Evolutionary conservation across 1,284 basidiomycete genomes (phyloP).

Genomic region (Cutaneotrichosporon sp.): DNA sequence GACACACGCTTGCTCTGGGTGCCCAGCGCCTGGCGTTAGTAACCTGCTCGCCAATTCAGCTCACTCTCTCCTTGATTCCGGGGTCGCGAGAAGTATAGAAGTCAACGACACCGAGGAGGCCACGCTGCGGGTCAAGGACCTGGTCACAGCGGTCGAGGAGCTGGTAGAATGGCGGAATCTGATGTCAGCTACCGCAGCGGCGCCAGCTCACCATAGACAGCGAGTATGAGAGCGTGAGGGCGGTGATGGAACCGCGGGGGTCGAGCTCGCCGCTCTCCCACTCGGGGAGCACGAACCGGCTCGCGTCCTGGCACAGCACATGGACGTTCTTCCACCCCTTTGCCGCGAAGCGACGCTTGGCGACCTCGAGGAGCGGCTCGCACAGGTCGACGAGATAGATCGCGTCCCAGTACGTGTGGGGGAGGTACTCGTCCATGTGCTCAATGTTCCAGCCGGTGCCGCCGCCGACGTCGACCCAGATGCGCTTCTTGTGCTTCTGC

Average conservation of each 20-base stretch:
- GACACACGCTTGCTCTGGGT: slow-evolving; percentile 69
- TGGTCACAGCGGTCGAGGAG: slow-evolving; percentile 71
- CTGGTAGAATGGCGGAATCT: slow-evolving; percentile 72
- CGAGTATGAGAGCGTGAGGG: slow-evolving; percentile 71
- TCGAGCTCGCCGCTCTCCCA: slow-evolving; percentile 59
- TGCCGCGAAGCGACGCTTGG: slow-evolving; percentile 66
- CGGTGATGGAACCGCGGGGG: slow-evolving; percentile 62
- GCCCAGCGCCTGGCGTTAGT: slow-evolving; percentile 61
- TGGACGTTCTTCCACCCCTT: slow-evolving; percentile 75
- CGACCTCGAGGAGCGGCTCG: slow-evolving; percentile 71
- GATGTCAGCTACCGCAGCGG: neutral
- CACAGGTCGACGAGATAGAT: slow-evolving; percentile 76
- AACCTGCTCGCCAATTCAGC: slow-evolving; percentile 7
- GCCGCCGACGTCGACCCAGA: slow-evolving; percentile 83
- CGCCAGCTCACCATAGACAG: slow-evolving; percentile 63
- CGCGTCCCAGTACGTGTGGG: slow-evolving; percentile 65
- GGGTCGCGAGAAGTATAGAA: slow-evolving; percentile 72
- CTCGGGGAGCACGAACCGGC: slow-evolving; percentile 66
- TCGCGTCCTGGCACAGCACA: slow-evolving; percentile 74
- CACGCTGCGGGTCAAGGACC: slow-evolving; percentile 66
- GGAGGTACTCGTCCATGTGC: slow-evolving; percentile 70
- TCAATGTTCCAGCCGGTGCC: slow-evolving; percentile 84
- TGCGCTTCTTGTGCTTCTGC: slow-evolving; percentile 49
- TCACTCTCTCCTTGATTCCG: slow-evolving; percentile 58
- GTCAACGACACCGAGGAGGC: slow-evolving; percentile 72